A percentile compares a stretch with the other conserved stretches of the same genome.
Evolutionary conservation across 2,329 filamentous ascomycete species (phyloP).

Genomic region (Microdochium trichocladiopsis): DNA sequence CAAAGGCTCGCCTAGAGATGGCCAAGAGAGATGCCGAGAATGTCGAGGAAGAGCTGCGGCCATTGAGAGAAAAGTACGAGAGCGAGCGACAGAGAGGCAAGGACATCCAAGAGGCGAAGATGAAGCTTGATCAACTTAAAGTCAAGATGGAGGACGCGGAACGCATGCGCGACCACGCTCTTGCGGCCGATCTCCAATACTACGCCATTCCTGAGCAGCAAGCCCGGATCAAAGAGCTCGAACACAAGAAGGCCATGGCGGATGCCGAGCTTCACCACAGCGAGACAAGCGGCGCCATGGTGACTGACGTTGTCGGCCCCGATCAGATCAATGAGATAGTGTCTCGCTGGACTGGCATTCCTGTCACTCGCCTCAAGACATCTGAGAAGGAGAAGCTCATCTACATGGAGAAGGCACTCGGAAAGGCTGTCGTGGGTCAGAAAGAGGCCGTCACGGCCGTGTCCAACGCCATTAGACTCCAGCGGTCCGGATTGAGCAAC

Average conservation of each 20-base stretch:
- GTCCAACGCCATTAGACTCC: conserved; percentile 90
- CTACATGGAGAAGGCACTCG: conserved; percentile 85
- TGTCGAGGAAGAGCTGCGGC: conserved; percentile 85
- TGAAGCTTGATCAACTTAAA: conserved; percentile 87
- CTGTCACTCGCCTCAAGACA: conserved; percentile 87
- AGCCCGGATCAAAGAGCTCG: conserved; percentile 69
- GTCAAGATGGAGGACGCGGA: conserved; percentile 93
- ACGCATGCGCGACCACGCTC: conserved; percentile 74
- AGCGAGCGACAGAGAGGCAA: conserved; percentile 86
- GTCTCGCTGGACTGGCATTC: conserved; percentile 95
- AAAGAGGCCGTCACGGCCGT: conserved; percentile 89
- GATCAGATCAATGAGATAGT: conserved; percentile 99
- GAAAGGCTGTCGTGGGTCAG: conserved; percentile 84
- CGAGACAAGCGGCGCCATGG: conserved; percentile 63
- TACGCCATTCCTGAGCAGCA: conserved; percentile 95
- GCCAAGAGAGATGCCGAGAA: conserved; percentile 91
- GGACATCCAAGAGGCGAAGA: conserved; percentile 87
- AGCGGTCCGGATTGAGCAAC: conserved; percentile 89
- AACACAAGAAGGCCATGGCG: conserved; percentile 70
- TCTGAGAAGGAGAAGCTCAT: conserved; percentile 98
- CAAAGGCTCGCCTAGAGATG: conserved; percentile 71
- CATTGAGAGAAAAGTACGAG: conserved; percentile 91
- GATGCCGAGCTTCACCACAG: conserved; percentile 59
- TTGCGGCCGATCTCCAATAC: conserved; percentile 91
- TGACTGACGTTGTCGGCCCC: conserved; percentile 89